Percentiles rank a stretch among this genome's conserved stretches.
Conservation (phyloP, 306 rosid species). For the Boehmeria nivea region DNA sequence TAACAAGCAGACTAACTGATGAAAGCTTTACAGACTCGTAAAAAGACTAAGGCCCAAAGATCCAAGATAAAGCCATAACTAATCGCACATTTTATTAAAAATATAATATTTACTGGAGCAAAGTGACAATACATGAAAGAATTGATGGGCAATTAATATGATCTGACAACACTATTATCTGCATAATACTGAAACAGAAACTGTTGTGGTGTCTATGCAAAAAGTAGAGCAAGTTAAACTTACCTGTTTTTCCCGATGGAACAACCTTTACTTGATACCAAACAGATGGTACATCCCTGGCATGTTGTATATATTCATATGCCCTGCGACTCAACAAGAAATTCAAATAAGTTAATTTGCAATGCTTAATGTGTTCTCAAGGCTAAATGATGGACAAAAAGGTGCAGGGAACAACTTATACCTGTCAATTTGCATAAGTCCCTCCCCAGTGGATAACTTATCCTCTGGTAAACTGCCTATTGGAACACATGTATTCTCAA, state of each 20-base stretch:
- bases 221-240: slow-evolving; percentile 30
- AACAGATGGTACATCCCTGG: slow-evolving; percentile 60
- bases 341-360: slow-evolving; percentile 4
- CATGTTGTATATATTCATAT: slow-evolving; percentile 61
- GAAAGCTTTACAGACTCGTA: no score
- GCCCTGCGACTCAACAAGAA: slow-evolving; percentile 59
- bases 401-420: slow-evolving; percentile 32
- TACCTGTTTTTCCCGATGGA: slow-evolving; percentile 80
- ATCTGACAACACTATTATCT: no score
- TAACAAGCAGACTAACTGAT: no score
- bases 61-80: no score
- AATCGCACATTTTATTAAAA: no score
- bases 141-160: no score
- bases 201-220: background rate
- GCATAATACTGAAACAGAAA: background rate
- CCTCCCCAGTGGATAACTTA: slow-evolving; percentile 84
- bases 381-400: slow-evolving; percentile 16
- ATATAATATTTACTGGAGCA: no score
- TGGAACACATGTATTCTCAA: slow-evolving; percentile 78
- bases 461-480: slow-evolving; percentile 75
- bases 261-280: slow-evolving; percentile 63
- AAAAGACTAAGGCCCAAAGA: no score
- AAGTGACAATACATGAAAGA: no score
- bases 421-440: slow-evolving; percentile 99
- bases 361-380: background rate